These are phyloP conservation scores for Dillenia turbinata DNA, from an alignment of 164 flowering plant genomes.

Conservation along the genomic window DNA sequence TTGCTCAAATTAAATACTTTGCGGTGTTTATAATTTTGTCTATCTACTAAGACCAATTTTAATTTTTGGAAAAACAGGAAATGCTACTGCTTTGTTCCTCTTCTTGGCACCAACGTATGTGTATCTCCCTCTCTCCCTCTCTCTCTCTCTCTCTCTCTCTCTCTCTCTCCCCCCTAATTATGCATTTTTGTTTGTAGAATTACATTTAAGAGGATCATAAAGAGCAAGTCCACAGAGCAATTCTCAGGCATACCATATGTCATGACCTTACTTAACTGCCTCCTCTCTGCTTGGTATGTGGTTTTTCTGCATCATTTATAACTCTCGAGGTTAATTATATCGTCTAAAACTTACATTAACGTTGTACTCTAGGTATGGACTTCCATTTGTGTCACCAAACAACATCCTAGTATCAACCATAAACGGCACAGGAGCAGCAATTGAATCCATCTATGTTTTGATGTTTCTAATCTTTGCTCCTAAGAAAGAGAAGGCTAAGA, in stretches of 20 bases:
- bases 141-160: no score
- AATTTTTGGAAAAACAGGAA: constrained; percentile 35
- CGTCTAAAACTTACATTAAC: not conserved
- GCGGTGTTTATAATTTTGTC: not conserved
- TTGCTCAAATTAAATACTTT: not conserved
- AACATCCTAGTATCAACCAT: constrained; percentile 71
- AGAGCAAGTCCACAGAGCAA: constrained; percentile 68
- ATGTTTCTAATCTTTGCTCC: constrained; percentile 63
- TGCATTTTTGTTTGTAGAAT: constrained; percentile 31
- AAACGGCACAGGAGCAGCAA: constrained; percentile 75
- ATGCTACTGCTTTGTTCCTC: constrained; percentile 62
- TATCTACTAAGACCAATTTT: not conserved
- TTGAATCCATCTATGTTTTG: constrained; percentile 63
- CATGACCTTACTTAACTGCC: constrained; percentile 83
- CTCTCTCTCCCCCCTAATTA: no score
- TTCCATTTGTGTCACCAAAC: constrained; percentile 82
- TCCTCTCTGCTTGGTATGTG: constrained; percentile 82
- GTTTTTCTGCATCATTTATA: not conserved
- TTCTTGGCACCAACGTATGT: constrained; percentile 62
- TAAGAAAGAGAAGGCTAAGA: constrained; percentile 58
- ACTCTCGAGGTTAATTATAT: not conserved
- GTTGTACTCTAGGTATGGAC: constrained; percentile 55
- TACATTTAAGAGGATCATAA: constrained; percentile 72
- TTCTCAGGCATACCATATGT: constrained; percentile 91
- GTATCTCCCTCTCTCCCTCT: no score